Percentiles rank a stretch among this genome's conserved stretches.
Conservation (phyloP, 2,329 filamentous ascomycete genomes). For the Kalmusia sp. region DNA sequence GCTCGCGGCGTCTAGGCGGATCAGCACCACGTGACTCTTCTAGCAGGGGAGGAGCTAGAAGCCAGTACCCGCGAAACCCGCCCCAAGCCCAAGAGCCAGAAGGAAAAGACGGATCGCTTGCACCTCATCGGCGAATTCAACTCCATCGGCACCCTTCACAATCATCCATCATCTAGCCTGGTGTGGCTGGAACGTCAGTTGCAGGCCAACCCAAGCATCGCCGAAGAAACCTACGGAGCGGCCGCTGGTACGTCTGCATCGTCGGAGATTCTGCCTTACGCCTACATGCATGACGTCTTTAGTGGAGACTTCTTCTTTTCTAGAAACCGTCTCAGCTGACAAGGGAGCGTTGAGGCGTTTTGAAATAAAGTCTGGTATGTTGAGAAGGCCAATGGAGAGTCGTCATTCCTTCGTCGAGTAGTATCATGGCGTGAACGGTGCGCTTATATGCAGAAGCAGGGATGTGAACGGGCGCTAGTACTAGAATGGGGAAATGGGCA, state of each 20-base stretch:
- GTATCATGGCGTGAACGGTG: conserved; percentile 9
- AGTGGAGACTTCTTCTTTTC: neutral
- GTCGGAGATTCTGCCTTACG: conserved; percentile 8
- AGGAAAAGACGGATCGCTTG: neutral
- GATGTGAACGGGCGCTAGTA: conserved; percentile 18
- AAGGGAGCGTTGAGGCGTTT: conserved; percentile 10
- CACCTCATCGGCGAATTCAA: neutral
- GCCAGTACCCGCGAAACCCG: neutral
- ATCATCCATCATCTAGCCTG: neutral
- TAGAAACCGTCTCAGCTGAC: conserved; percentile 17
- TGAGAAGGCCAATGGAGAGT: conserved; percentile 6
- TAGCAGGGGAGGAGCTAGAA: neutral
- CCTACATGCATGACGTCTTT: conserved; percentile 4
- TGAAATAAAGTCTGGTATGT: conserved; percentile 7
- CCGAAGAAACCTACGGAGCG: conserved; percentile 5
- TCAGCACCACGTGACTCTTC: neutral
- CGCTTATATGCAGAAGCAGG: conserved; percentile 23
- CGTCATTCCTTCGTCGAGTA: neutral
- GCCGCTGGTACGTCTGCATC: neutral
- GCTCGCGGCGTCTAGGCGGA: neutral
- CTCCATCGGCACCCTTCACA: neutral
- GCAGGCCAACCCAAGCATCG: neutral
- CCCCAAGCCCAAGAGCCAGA: neutral
- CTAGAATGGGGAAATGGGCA: conserved; percentile 23
- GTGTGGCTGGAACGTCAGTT: neutral